A percentile compares a stretch with the other conserved stretches of the same genome.
phyloP scores from a whole-genome alignment of 2,329 filamentous ascomycete genomes.

The Trichoderma asperellum region DNA sequence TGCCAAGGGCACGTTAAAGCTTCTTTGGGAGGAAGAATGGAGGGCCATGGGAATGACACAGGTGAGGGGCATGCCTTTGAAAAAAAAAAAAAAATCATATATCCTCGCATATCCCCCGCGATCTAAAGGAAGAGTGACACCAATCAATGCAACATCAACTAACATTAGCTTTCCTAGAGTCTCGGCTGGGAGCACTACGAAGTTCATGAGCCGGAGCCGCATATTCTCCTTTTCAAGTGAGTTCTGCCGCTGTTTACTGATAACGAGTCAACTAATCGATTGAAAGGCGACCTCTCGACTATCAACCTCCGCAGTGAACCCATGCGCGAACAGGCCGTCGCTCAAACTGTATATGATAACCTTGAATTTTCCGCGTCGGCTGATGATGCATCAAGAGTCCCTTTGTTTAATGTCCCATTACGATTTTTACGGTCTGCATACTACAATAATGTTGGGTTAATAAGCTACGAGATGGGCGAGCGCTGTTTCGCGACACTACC shows the following conservation, averaged over 20 bases:
- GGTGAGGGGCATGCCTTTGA: constrained; percentile 54
- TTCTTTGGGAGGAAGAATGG: constrained; percentile 99
- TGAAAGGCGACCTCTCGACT: constrained; percentile 65
- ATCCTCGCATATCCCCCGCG: background rate
- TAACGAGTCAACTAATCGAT: constrained; percentile 10
- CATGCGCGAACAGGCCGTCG: constrained; percentile 1
- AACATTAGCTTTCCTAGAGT: constrained; percentile 64
- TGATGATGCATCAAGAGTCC: constrained; percentile 30
- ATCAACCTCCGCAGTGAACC: constrained; percentile 67
- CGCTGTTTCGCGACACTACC: background rate
- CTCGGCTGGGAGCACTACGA: constrained; percentile 99
- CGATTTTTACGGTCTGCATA: constrained; percentile 34
- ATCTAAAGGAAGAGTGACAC: background rate
- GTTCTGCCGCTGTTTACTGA: constrained; percentile 28
- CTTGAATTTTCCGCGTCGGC: constrained; percentile 28
- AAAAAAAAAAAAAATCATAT: too few relatives aligned
- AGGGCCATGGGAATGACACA: constrained; percentile 95
- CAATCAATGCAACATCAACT: constrained; percentile 15
- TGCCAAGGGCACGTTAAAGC: constrained; percentile 86
- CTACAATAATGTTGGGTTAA: constrained; percentile 31
- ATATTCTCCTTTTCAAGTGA: constrained; percentile 98
- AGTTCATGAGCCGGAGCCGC: constrained; percentile 96
- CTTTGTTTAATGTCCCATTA: constrained; percentile 33
- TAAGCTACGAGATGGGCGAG: constrained; percentile 15
- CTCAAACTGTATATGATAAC: constrained; percentile 34